These are phyloP conservation scores for Abrus precatorius DNA, from an alignment of 306 rosid species.

Conservation along the genomic window DNA sequence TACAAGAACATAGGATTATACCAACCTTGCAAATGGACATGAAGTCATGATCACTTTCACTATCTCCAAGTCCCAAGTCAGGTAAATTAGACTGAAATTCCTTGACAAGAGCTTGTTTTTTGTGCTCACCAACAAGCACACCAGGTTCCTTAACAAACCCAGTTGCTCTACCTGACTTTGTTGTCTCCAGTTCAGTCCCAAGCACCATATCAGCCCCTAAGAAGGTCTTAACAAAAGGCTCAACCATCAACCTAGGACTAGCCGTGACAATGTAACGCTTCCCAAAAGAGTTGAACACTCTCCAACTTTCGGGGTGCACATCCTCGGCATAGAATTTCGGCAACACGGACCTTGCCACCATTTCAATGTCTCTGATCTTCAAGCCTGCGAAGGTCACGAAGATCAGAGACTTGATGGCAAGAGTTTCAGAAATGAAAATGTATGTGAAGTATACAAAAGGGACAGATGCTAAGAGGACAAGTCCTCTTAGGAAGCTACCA, in stretches of 20 bases:
- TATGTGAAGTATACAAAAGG: slow-evolving; percentile 78
- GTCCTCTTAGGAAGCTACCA: slow-evolving; percentile 75
- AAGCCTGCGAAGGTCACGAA: slow-evolving; percentile 74
- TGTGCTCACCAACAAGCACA: slow-evolving; percentile 76
- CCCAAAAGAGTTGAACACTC: slow-evolving; percentile 84
- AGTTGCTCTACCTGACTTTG: slow-evolving; percentile 73
- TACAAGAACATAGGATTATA: background rate
- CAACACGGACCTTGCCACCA: slow-evolving; percentile 77
- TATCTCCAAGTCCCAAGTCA: slow-evolving; percentile 88
- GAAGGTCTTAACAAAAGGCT: slow-evolving; percentile 72
- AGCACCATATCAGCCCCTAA: slow-evolving; percentile 85
- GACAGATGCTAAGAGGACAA: slow-evolving; percentile 61
- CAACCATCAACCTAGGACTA: slow-evolving; percentile 85
- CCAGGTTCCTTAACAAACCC: slow-evolving; percentile 87
- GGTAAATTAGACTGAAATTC: slow-evolving; percentile 73
- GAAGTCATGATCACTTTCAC: slow-evolving; percentile 84
- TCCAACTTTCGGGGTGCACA: slow-evolving; percentile 79
- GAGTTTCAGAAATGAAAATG: slow-evolving; percentile 68
- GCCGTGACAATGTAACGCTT: slow-evolving; percentile 79
- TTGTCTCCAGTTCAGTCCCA: slow-evolving; percentile 72
- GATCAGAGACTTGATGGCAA: slow-evolving; percentile 67
- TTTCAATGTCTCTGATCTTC: slow-evolving; percentile 70
- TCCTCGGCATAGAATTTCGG: slow-evolving; percentile 85
- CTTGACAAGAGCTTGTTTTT: slow-evolving; percentile 66
- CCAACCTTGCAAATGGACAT: slow-evolving; percentile 95